Percentiles rank a stretch among this genome's conserved stretches.
Evolutionary conservation across 1,284 basidiomycete species (phyloP).

Genomic region (Microbotryum lychnidis-dioicae): DNA sequence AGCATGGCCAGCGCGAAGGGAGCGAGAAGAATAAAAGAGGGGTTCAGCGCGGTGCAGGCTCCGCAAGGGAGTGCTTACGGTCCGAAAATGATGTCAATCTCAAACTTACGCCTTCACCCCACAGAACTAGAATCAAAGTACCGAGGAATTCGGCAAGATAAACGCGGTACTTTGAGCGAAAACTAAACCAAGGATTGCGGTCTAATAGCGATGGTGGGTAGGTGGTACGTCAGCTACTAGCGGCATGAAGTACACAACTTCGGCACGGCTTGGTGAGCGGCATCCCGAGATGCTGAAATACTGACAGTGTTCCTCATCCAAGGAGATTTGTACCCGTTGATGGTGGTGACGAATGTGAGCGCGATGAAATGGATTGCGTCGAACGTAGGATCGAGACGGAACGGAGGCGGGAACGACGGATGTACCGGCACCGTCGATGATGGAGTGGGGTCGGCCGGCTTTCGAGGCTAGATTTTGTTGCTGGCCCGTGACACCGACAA

Average conservation of each 20-base stretch:
- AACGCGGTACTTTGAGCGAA: background rate
- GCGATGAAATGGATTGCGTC: background rate
- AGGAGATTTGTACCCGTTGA: background rate
- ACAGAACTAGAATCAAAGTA: conserved; percentile 9
- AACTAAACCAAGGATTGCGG: background rate
- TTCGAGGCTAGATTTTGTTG: background rate
- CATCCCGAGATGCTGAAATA: background rate
- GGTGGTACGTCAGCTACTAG: background rate
- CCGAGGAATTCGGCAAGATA: conserved; percentile 16
- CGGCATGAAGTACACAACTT: too few relatives aligned
- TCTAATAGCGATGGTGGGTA: background rate
- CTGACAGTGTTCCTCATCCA: conserved; percentile 2
- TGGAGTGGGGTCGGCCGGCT: background rate
- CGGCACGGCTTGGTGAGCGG: background rate
- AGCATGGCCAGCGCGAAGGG: background rate
- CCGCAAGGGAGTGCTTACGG: background rate
- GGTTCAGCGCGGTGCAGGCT: background rate
- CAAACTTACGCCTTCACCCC: conserved; percentile 8
- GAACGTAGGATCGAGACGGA: background rate
- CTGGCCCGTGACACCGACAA: too few relatives aligned
- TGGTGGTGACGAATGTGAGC: background rate
- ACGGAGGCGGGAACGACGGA: background rate
- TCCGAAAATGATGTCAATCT: background rate
- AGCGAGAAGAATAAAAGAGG: too few relatives aligned
- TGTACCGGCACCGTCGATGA: background rate